Evolutionary conservation across 164 flowering plant species (phyloP).

Genomic region (Vitis rotundifolia): DNA sequence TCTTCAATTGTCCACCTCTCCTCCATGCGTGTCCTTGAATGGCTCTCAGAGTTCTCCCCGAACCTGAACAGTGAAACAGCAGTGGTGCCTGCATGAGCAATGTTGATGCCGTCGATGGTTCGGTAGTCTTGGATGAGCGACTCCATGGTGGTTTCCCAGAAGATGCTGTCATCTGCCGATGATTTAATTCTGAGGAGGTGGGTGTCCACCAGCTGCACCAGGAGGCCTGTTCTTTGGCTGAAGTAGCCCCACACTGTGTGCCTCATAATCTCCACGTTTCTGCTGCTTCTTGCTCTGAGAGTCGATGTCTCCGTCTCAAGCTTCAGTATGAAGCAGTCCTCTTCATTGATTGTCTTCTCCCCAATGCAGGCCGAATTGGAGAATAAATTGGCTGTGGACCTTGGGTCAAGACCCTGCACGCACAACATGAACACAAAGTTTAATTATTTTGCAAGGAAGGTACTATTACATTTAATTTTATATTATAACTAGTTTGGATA

Average conservation of each 20-base stretch:
- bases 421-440: too few species aligned
- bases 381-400: slow-evolving; percentile 72
- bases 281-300: slow-evolving; percentile 69
- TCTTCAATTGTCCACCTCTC: slow-evolving; percentile 88
- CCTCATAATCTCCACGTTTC: slow-evolving; percentile 70
- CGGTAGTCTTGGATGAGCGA: slow-evolving; percentile 69
- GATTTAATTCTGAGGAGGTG: slow-evolving; percentile 73
- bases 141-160: slow-evolving; percentile 93
- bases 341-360: slow-evolving; percentile 67
- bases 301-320: slow-evolving; percentile 61
- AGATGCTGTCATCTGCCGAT: slow-evolving; percentile 44
- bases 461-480: too few species aligned
- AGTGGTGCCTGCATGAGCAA: slow-evolving; percentile 78
- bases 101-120: slow-evolving; percentile 68
- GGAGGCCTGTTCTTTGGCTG: slow-evolving; percentile 87
- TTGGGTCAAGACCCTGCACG: slow-evolving; percentile 93
- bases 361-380: slow-evolving; percentile 69
- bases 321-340: slow-evolving; percentile 85
- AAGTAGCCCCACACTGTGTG: slow-evolving; percentile 93
- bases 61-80: slow-evolving; percentile 66
- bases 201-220: slow-evolving; percentile 71
- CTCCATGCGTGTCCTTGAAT: slow-evolving; percentile 79
- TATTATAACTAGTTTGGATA: too few species aligned
- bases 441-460: too few species aligned
- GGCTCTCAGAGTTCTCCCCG: slow-evolving; percentile 60